Percentiles rank a stretch among this genome's conserved stretches.
Evolutionary conservation across 805 yeast species (phyloP).

Genomic region (Ogataea saltuana): DNA sequence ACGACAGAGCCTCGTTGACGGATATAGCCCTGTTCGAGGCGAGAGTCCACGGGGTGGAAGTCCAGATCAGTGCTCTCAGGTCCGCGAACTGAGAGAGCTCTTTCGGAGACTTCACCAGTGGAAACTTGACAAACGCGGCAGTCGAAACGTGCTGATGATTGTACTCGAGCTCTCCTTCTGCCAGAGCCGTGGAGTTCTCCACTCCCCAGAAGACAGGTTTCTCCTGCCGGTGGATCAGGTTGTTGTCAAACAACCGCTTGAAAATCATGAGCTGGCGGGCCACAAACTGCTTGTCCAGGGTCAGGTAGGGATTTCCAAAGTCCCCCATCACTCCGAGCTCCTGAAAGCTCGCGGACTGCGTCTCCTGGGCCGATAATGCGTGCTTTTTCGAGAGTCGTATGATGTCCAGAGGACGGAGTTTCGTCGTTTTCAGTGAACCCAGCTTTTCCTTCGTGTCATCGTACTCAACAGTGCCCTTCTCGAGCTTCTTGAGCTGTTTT

Average conservation of each 20-base stretch:
- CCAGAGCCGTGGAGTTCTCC: conserved; percentile 89
- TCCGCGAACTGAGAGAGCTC: conserved; percentile 11
- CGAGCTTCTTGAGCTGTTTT: conserved; percentile 27
- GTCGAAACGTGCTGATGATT: conserved; percentile 66
- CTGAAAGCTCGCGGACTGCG: conserved; percentile 64
- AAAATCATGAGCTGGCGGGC: conserved; percentile 73
- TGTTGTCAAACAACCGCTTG: conserved; percentile 58
- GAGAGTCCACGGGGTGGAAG: conserved; percentile 98
- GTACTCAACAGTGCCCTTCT: conserved; percentile 13
- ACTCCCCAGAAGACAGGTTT: conserved; percentile 98
- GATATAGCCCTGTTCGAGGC: conserved; percentile 86
- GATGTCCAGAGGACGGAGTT: conserved; percentile 50
- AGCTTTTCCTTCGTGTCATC: conserved; percentile 13
- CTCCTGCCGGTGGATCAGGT: conserved; percentile 76
- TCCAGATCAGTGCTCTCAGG: conserved; percentile 71
- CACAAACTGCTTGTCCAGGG: conserved; percentile 73
- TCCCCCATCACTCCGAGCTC: conserved; percentile 82
- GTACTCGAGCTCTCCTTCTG: conserved; percentile 95
- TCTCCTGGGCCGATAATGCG: conserved; percentile 65
- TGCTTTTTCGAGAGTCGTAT: conserved; percentile 66
- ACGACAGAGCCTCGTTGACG: conserved; percentile 56
- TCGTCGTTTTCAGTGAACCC: conserved; percentile 17
- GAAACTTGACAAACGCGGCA: conserved; percentile 71
- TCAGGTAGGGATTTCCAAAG: conserved; percentile 70
- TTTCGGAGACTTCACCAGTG: conserved; percentile 37